Evolutionary conservation across 345 rosid species (phyloP), one percentile per base, ranked within the genome.

Genomic region (Stellera chamaejasme): DNA sequence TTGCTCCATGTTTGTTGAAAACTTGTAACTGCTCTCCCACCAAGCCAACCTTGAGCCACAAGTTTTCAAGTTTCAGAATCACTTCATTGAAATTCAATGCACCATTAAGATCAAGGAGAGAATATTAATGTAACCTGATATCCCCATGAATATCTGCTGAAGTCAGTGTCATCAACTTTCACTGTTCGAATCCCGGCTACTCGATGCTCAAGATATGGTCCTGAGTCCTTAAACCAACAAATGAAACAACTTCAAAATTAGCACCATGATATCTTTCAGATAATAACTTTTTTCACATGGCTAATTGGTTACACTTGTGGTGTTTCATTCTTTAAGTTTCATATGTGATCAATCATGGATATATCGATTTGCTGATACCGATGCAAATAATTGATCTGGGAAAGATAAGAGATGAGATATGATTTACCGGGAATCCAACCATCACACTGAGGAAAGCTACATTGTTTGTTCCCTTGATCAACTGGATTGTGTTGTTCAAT

Each of bases 371-470:
- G 39, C 7, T 32, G 39, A 8, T 19, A 19, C 23, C 3, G 39
- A 32, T 32, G 39, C 9, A 32, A 32, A 1, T 1, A 32, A 32
- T 32, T 32, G 39, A 5, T 32, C 9, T 4, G 42, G 45, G 3
- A 32, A 15, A 9, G 41, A 43, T n/a, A 23, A 10, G 60, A 56
- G 27, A 6, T 60, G 42, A 19, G 49, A 27, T 44, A 8, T 43
- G 0, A 52, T 43, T 27, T 80, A 86, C 95, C 84, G 90, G 97
- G 65, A 84, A 69, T 54, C 95, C 95, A 46, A 82, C 80, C 83
- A 79, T 82, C 27, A 75, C 95, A 27, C 97, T 89, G 12, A 89
- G 84, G 53, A 89, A 69, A 59, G 95, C 70, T 55, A 89, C 56
- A 52, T 72, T 51, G 72, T 83, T 89, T 64, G 74, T 68, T 66